phyloP scores from a whole-genome alignment of 306 rosid species.

The Casuarina glauca region DNA sequence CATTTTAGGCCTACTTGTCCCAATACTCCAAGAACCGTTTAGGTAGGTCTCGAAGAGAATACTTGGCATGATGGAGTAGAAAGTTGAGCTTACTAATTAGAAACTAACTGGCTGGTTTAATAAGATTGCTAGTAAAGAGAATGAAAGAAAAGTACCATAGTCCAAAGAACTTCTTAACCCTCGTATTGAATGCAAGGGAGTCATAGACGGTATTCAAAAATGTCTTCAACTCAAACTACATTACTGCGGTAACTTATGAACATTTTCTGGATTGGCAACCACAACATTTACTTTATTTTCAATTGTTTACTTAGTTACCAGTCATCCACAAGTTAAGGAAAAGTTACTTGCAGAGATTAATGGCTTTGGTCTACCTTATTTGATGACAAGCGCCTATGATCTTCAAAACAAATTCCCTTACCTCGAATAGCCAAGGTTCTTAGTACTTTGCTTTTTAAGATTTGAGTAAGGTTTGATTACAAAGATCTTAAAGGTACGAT shows the following conservation, averaged over 20 bases:
- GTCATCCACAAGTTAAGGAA: slow-evolving; percentile 72
- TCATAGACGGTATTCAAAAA: slow-evolving; percentile 46
- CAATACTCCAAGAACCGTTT: slow-evolving; percentile 79
- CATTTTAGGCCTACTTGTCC: slow-evolving; percentile 76
- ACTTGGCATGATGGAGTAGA: slow-evolving; percentile 87
- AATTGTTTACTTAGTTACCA: slow-evolving; percentile 73
- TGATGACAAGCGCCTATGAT: slow-evolving; percentile 59
- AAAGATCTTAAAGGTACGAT: not conserved
- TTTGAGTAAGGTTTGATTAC: no score
- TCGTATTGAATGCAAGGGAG: slow-evolving; percentile 71
- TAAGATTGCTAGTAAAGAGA: slow-evolving; percentile 62
- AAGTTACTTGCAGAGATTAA: slow-evolving; percentile 74
- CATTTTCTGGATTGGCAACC: slow-evolving; percentile 92
- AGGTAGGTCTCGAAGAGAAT: slow-evolving; percentile 77
- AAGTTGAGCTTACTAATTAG: slow-evolving; percentile 62
- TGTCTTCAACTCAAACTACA: slow-evolving; percentile 65
- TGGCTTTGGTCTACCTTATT: slow-evolving; percentile 53
- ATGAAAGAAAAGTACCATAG: slow-evolving; percentile 42
- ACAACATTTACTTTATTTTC: slow-evolving; percentile 79
- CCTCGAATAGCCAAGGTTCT: slow-evolving; percentile 65
- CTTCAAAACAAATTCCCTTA: slow-evolving; percentile 78
- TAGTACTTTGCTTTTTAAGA: not conserved
- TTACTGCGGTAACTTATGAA: slow-evolving; percentile 84
- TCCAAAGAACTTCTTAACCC: slow-evolving; percentile 79
- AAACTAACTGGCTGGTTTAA: slow-evolving; percentile 61